phyloP scores from a whole-genome alignment of 1,139 yeast species.

The Arxiozyma bovina region DNA sequence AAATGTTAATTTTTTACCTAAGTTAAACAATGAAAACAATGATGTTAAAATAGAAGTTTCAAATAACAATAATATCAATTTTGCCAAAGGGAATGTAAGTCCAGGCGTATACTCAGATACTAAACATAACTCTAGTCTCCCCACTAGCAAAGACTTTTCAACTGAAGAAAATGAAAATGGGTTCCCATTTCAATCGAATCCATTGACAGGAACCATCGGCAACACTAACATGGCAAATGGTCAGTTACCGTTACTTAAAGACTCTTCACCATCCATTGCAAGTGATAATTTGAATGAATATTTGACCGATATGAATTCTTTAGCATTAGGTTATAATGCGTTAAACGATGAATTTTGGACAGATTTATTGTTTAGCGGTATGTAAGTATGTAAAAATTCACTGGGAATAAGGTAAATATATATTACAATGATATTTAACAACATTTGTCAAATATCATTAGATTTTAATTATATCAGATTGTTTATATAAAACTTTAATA shows the following conservation, averaged over 20 bases:
- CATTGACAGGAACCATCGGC: not conserved
- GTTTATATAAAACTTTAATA: too few species aligned
- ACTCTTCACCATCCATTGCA: conserved; percentile 14
- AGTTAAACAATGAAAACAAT: too few species aligned
- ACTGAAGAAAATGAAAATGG: not conserved
- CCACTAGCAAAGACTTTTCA: not conserved
- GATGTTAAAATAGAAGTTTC: not conserved
- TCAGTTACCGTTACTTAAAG: not conserved
- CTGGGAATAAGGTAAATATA: not conserved
- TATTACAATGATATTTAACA: not conserved
- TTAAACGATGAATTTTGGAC: conserved; percentile 29
- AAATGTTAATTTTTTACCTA: not conserved
- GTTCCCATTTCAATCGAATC: not conserved
- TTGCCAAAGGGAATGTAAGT: too few species aligned
- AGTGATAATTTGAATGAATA: conserved; percentile 21
- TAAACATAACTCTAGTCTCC: not conserved
- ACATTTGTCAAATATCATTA: not conserved
- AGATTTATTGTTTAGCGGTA: conserved; percentile 19
- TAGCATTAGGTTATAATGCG: conserved; percentile 24
- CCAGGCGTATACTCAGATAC: not conserved
- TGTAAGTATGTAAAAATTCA: conserved; percentile 4
- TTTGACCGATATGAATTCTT: conserved; percentile 22
- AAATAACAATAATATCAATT: too few species aligned
- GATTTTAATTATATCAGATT: too few species aligned
- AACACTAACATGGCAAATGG: not conserved